These are phyloP conservation scores for Vaccinium myrtillus DNA, from an alignment of 148 eudicot genomes.

Conservation along the genomic window DNA sequence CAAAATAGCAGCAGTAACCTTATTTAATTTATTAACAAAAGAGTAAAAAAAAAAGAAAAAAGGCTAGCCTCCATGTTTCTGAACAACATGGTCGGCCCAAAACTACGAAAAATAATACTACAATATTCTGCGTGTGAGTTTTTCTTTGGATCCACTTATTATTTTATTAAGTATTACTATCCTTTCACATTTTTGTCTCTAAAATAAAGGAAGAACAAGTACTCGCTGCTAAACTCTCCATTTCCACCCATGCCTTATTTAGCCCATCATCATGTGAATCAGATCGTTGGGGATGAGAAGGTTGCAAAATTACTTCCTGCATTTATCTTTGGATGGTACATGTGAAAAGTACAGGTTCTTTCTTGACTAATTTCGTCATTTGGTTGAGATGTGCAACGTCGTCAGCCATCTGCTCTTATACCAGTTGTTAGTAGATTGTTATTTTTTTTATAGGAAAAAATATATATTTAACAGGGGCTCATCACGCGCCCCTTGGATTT, in stretches of 20 bases:
- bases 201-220: not conserved
- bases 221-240: not conserved
- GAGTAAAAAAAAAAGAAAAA: not conserved
- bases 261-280: not conserved
- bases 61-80: not conserved
- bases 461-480: too few species aligned
- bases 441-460: too few species aligned
- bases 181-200: not conserved
- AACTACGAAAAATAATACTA: not conserved
- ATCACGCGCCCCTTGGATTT: too few species aligned
- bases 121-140: not conserved
- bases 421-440: not conserved
- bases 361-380: not conserved
- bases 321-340: not conserved
- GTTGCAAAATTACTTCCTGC: not conserved
- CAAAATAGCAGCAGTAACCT: not conserved
- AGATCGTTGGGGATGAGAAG: not conserved
- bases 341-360: not conserved
- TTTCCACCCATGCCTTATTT: not conserved
- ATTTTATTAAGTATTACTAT: not conserved
- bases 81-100: conserved; percentile 8
- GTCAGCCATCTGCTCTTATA: too few species aligned
- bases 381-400: not conserved
- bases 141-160: not conserved
- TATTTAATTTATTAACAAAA: not conserved